Percentiles rank a stretch among this genome's conserved stretches.
Evolutionary conservation across 1,284 basidiomycete genomes (phyloP).

Genomic region (Austropuccinia psidii): DNA sequence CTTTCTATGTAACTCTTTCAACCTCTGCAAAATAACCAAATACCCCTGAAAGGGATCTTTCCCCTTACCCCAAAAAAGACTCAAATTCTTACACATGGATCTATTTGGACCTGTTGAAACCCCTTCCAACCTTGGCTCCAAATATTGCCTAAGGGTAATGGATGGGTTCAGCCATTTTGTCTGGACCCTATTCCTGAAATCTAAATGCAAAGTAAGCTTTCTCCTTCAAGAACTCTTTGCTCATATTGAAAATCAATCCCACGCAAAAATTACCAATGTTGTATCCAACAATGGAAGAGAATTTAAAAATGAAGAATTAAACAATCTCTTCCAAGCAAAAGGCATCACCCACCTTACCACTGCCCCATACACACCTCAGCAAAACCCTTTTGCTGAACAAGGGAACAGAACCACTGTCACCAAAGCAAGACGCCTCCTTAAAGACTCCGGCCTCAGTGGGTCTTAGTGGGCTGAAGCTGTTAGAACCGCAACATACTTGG

Average conservation of each 20-base stretch:
- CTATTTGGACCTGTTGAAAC: not conserved
- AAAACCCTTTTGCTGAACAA: slow-evolving; percentile 47
- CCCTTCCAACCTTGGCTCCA: not conserved
- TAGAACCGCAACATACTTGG: too few relatives aligned
- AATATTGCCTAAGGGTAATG: not conserved
- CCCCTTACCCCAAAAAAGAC: not conserved
- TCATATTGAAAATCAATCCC: not conserved
- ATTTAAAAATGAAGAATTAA: not conserved
- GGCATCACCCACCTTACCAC: too few relatives aligned
- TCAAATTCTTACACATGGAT: slow-evolving; percentile 1
- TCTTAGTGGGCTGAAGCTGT: slow-evolving; percentile 48
- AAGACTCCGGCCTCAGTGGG: slow-evolving; percentile 42
- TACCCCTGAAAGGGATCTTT: not conserved
- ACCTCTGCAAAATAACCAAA: not conserved
- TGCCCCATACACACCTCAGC: too few relatives aligned
- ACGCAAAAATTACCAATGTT: not conserved
- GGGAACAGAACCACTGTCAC: slow-evolving; percentile 44
- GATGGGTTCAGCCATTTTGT: slow-evolving; percentile 13
- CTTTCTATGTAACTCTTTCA: not conserved
- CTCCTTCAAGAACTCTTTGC: not conserved
- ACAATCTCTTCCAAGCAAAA: too few relatives aligned
- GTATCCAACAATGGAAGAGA: not conserved
- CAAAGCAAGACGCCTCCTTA: slow-evolving; percentile 43
- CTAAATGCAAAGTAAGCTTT: not conserved
- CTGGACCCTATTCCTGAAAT: not conserved